Conservation (phyloP, 805 yeast species). For the Groenewaldozyma tartarivorans region DNA sequence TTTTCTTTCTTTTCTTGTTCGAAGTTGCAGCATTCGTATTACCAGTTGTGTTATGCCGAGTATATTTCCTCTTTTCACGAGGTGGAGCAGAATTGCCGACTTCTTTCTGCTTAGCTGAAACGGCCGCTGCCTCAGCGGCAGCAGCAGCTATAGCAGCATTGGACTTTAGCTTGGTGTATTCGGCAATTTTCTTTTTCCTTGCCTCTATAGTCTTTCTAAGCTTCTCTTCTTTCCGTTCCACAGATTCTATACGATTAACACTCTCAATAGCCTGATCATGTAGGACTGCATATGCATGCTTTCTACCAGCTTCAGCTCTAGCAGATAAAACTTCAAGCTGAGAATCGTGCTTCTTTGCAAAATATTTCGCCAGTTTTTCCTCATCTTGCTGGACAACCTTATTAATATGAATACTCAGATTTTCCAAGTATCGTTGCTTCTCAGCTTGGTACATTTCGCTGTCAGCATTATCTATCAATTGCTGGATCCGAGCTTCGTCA, state of each 20-base stretch:
- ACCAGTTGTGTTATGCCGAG: not conserved
- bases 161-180: constrained; percentile 1
- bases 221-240: constrained; percentile 2
- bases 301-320: constrained; percentile 6
- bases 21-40: not conserved
- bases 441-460: constrained; percentile 9
- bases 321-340: constrained; percentile 2
- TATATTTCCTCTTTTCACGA: no score
- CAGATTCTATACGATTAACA: constrained; percentile 8
- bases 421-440: constrained; percentile 10
- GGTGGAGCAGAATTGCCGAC: no score
- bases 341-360: not conserved
- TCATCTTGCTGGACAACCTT: constrained; percentile 4
- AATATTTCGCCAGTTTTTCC: constrained; percentile 1
- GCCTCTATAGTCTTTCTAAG: constrained; percentile 7
- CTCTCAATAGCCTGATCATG: constrained; percentile 9
- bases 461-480: constrained; percentile 7
- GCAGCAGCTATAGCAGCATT: constrained; percentile 4
- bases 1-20: not conserved
- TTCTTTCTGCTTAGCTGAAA: not conserved
- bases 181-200: constrained; percentile 4
- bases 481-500: constrained; percentile 3
- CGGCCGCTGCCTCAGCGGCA: constrained; percentile 1
- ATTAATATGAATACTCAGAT: constrained; percentile 7
- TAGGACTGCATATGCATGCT: constrained; percentile 10